Conservation (phyloP, 805 yeast genomes). For the Saturnispora besseyi region DNA sequence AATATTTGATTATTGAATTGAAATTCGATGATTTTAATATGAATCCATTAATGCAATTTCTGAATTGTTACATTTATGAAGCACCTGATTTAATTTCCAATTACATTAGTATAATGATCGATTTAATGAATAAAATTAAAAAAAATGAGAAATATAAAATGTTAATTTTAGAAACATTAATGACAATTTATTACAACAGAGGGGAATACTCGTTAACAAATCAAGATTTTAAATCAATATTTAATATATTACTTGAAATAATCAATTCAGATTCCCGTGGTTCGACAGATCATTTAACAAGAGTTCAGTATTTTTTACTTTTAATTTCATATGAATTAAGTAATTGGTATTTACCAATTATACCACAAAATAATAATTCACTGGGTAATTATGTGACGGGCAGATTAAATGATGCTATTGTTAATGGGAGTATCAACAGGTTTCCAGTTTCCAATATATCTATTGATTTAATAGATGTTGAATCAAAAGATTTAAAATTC, state of each 20-base stretch:
- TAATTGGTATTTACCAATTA: conserved; percentile 8
- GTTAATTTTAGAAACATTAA: conserved; percentile 3
- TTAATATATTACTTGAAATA: not conserved
- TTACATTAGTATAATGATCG: conserved; percentile 29
- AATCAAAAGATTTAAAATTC: conserved; percentile 1
- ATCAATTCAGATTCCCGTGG: not conserved
- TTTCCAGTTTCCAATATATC: conserved; percentile 1
- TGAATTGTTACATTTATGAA: conserved; percentile 74
- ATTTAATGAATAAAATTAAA: not conserved
- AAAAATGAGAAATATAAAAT: conserved; percentile 2
- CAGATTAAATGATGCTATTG: conserved; percentile 1
- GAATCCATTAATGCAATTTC: conserved; percentile 65
- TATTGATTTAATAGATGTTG: conserved; percentile 2
- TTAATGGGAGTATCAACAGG: conserved; percentile 1
- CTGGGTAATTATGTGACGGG: conserved; percentile 5
- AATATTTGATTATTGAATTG: conserved; percentile 50
- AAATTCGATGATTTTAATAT: conserved; percentile 75
- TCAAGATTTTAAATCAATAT: conserved; percentile 1
- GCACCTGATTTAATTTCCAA: conserved; percentile 65
- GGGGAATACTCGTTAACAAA: not conserved
- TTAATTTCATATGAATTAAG: conserved; percentile 3
- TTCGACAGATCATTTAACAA: not conserved
- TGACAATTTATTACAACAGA: conserved; percentile 6
- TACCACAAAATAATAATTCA: conserved; percentile 5
- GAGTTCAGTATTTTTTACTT: not conserved